These are phyloP conservation scores for Chrysosphaeria jannelii DNA, from an alignment of 2,329 filamentous ascomycete genomes.

Conservation along the genomic window DNA sequence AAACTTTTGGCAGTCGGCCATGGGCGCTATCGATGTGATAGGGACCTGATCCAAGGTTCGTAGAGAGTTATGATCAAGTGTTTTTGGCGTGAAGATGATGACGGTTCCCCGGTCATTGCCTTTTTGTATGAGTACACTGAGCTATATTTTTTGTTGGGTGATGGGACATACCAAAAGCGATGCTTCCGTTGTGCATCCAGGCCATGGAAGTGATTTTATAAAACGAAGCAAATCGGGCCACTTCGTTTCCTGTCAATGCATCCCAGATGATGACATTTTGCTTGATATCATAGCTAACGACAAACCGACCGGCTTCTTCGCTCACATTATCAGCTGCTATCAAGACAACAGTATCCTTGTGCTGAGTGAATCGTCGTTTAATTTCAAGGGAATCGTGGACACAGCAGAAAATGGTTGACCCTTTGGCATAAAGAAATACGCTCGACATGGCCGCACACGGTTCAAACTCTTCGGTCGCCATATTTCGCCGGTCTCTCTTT, in stretches of 20 bases:
- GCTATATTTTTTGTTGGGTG: neutral
- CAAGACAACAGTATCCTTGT: constrained; percentile 56
- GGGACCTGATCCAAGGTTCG: constrained; percentile 77
- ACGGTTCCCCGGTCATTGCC: constrained; percentile 82
- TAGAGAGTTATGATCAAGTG: constrained; percentile 72
- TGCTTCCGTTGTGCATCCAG: constrained; percentile 94
- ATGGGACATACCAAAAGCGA: constrained; percentile 54
- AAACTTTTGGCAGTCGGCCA: constrained; percentile 33
- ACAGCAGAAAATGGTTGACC: constrained; percentile 53
- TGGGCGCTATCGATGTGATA: constrained; percentile 75
- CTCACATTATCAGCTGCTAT: constrained; percentile 78
- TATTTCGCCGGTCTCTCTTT: constrained; percentile 16
- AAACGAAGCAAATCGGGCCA: constrained; percentile 78
- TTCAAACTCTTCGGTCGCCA: constrained; percentile 36
- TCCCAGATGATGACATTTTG: constrained; percentile 95
- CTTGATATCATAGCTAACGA: constrained; percentile 75
- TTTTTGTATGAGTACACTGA: constrained; percentile 9
- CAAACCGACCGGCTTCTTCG: constrained; percentile 60
- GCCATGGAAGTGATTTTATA: constrained; percentile 58
- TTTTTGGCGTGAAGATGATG: constrained; percentile 77
- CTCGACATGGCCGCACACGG: constrained; percentile 76
- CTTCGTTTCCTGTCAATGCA: constrained; percentile 65
- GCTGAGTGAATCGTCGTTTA: constrained; percentile 58
- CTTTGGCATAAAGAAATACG: constrained; percentile 69
- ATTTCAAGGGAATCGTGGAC: constrained; percentile 82